Evolutionary conservation across 257 asterid genomes (phyloP), one percentile per base, ranked within the genome.

Genomic region (Penstemon eatonii): DNA sequence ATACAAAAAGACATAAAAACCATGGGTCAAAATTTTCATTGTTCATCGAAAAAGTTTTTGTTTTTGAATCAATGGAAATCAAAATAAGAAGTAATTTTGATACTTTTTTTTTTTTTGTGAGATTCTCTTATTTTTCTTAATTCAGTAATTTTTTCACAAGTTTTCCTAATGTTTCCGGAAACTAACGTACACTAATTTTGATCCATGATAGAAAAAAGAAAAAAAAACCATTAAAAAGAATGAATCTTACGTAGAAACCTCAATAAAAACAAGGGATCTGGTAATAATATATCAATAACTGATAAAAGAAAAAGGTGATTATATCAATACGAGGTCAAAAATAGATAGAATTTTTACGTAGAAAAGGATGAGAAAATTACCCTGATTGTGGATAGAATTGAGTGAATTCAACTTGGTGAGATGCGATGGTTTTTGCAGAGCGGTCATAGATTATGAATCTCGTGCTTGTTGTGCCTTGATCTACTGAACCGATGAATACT

Each of bases 401-500:
- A 53, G 95, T 87, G 87, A 91, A 94, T 64, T 94, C 99, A 38
- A 83, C 78, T 67, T 94, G 96, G 69, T 94, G 99, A 56, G 99
- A 91, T 76, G 86, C 99, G 36, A 90, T 69, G 12, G 91, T 42
- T 0, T 80, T 69, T 2, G 92, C 95, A 43, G 78, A 75, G 39
- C 84, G 81, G 37, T 91, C 97, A 65, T 90, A 91, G 78, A 94
- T 83, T 78, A 94, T 80, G 89, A 93, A 93, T 68, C 99, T 72
- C 5, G 99, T 87, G 83, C 99, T 93, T 46, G 97, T 90, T 0
- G 99, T 90, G 19, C 99, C 99, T 74, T 94, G 99, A 89, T 94
- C 99, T 8, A 94, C 77, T 1, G 99, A 83, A 0, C 96, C 99
- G 51, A 94, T 77, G 70, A 80, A 94, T 8, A 79, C 90, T 25